Evolutionary conservation across 176 grass and related monocot species (phyloP), one percentile per base, ranked within the genome.

Genomic region (sorghum (Sorghum bicolor)): DNA sequence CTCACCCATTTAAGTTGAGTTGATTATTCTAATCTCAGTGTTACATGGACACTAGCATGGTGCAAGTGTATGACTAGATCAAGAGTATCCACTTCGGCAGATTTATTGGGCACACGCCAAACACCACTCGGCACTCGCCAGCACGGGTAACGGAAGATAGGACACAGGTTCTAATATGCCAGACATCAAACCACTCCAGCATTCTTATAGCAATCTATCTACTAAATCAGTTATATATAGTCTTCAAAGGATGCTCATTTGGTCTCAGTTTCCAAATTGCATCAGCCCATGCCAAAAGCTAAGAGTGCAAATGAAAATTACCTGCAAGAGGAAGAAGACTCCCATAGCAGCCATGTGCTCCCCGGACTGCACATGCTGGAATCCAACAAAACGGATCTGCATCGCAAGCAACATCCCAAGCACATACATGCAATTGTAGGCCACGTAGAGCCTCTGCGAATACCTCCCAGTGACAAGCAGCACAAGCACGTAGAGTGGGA

Each of bases 271-370:
- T 8, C 50, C 57, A 37, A 76, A 86, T 77, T 45, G 37, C 2
- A 68, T 26, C 44, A 33, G 8, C 26, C 0, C 29, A 61, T 33
- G 58, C 25, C 22, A 40, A n/a, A n/a, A n/a, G n/a, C n/a, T 0
- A 64, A 34, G 10, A 64, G 33, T n/a, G 30, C 62, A 64, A 15
- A 29, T 70, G 45, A 58, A 57, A 45, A 66, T 10, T 83, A 92
- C 96, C 93, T 99, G 96, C 68, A 99, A 81, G 53, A 99, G 74
- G 93, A 99, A 99, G 88, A 99, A 99, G 20, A 99, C 89, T 30
- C 93, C 93, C 91, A 99, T 87, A 44, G 96, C 91, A 13, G 96
- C 96, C 96, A 99, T 99, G 67, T 99, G 96, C 81, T 99, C 96
- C 50, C 96, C 96, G 1, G 96, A 99, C 60, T 99, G 96, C 20